Base-by-base conservation (phyloP, 2,329 filamentous ascomycete species). In the Diaporthe ampelina region DNA sequence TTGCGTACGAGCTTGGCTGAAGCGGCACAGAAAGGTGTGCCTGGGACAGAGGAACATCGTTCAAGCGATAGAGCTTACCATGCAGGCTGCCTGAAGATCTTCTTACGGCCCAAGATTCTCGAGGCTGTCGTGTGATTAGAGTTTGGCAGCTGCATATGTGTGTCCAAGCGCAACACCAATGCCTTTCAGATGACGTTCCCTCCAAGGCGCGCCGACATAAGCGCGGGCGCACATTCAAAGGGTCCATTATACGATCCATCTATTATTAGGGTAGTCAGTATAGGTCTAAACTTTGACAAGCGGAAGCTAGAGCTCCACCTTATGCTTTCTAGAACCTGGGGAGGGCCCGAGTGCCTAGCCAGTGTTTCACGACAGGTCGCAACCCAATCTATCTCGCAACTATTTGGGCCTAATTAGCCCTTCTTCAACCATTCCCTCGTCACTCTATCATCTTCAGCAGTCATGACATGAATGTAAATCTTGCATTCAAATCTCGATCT, bases 211-310 rank as follows among this genome's bases (percentile, higher is more conserved):
- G 32, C n/a, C n/a, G 1, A 37, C 37, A 67, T n/a, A 15, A 26
- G 21, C 29, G 29, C 19, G n/a, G 29, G 29, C 10, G 11, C 63
- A 52, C 13, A 35, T 5, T 15, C 43, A 3, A 15, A 48, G 4
- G 26, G 17, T 35, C 26, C 40, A 48, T 11, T 48, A 50, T 35
- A 35, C 11, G 19, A 5, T 17, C 52, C 29, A n/a, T 32, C 5
- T 65, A 65, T n/a, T 37, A 7, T 21, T 19, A 26, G 45, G 45
- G n/a, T 26, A 13, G 29, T 11, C 8, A n/a, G 45, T 52, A 52
- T 67, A 67, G 21, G 32, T 52, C 45, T 32, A 48, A 52, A 37
- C 63, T 52, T 54, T 67, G 29, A 52, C 63, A 67, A 52, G 61
- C 63, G 45, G 63, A 67, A 67, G 61, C 61, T 67, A 52, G 45